Evolutionary conservation across 2,329 filamentous ascomycete species (phyloP).

Genomic region (Alternaria dauci): DNA sequence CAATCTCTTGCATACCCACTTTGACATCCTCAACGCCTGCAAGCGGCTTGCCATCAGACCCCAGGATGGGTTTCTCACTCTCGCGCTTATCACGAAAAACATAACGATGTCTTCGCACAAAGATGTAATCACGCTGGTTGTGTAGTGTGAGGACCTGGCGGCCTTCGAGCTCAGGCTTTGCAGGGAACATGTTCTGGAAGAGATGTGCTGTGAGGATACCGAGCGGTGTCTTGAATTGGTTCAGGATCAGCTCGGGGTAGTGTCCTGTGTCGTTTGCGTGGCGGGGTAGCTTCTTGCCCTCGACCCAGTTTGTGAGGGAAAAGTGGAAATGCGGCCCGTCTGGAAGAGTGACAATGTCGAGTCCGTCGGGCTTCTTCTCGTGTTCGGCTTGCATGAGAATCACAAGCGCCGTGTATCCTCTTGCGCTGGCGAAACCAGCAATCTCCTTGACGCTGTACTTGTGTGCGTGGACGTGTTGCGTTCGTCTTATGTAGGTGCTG

Average conservation of each 20-base stretch:
- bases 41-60: conserved; percentile 81
- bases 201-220: conserved; percentile 85
- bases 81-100: conserved; percentile 88
- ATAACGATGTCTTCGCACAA: conserved; percentile 88
- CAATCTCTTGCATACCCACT: conserved; percentile 88
- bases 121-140: conserved; percentile 96
- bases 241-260: conserved; percentile 87
- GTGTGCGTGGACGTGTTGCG: conserved; percentile 81
- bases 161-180: conserved; percentile 82
- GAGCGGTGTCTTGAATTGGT: conserved; percentile 93
- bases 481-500: conserved; percentile 81
- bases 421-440: conserved; percentile 80
- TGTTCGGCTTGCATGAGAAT: conserved; percentile 81
- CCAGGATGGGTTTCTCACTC: conserved; percentile 86
- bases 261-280: conserved; percentile 89
- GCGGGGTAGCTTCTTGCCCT: conserved; percentile 85
- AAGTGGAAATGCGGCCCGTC: conserved; percentile 92
- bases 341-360: conserved; percentile 86
- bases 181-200: conserved; percentile 81
- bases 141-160: conserved; percentile 91
- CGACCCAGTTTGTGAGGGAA: conserved; percentile 86
- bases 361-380: conserved; percentile 79
- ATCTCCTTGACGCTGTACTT: conserved; percentile 95
- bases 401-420: conserved; percentile 83
- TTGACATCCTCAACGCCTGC: conserved; percentile 86